These are phyloP conservation scores for Phytophthora aleatoria DNA, from an alignment of 352 stramenopile species.

Conservation along the genomic window DNA sequence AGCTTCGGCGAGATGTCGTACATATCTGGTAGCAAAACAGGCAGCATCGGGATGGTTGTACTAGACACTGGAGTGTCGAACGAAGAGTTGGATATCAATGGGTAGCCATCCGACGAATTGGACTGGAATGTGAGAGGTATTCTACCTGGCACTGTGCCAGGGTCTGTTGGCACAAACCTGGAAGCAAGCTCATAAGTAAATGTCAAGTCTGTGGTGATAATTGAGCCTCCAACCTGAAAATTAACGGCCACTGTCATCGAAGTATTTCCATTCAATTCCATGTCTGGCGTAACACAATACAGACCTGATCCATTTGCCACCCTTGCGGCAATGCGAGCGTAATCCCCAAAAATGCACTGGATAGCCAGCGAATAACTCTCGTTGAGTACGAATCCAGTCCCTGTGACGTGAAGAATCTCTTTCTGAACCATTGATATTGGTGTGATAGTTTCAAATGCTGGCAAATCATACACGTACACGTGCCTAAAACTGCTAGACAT, in stretches of 20 bases:
- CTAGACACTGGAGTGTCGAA: not conserved
- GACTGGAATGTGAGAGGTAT: not conserved
- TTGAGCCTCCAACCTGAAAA: slow-evolving; percentile 22
- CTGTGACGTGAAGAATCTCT: slow-evolving; percentile 22
- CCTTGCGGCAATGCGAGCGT: slow-evolving; percentile 5
- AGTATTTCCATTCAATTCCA: slow-evolving; percentile 5
- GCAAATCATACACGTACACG: slow-evolving; percentile 28
- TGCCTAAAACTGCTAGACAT: slow-evolving; percentile 16
- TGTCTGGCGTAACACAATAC: slow-evolving; percentile 25
- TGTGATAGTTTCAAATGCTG: slow-evolving; percentile 24
- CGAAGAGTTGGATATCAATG: slow-evolving; percentile 1
- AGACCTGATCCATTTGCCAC: slow-evolving; percentile 30
- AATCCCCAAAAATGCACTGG: slow-evolving; percentile 29
- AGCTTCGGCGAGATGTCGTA: slow-evolving; percentile 28
- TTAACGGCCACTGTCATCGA: slow-evolving; percentile 9
- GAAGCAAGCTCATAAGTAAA: slow-evolving; percentile 24
- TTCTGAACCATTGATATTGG: not conserved
- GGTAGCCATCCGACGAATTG: not conserved
- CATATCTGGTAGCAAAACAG: slow-evolving; percentile 5
- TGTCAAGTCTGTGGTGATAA: slow-evolving; percentile 17
- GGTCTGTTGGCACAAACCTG: slow-evolving; percentile 13
- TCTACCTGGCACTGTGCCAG: slow-evolving; percentile 11
- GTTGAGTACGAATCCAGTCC: slow-evolving; percentile 34
- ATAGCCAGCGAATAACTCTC: slow-evolving; percentile 17
- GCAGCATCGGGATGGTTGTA: not conserved